Evolutionary conservation across 257 asterid genomes (phyloP).

Genomic region (Solanum stenotomum): DNA sequence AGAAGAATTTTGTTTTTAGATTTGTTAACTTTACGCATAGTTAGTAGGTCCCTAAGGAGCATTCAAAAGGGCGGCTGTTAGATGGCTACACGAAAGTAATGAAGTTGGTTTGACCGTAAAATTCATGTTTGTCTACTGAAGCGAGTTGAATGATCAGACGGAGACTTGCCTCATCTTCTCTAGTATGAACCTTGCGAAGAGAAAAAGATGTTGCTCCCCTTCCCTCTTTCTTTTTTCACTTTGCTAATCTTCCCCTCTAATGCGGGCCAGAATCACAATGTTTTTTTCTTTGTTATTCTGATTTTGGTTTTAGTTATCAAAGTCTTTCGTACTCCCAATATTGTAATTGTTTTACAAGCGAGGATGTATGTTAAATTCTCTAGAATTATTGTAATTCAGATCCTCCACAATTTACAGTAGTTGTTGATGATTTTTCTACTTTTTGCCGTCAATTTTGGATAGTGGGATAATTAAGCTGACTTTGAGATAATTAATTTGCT

Average conservation of each 20-base stretch:
- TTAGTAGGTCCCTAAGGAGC: background rate
- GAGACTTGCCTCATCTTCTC: background rate
- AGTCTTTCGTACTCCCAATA: background rate
- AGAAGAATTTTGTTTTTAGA: background rate
- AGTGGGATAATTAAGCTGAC: background rate
- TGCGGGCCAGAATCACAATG: too few relatives aligned
- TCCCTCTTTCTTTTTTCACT: too few relatives aligned
- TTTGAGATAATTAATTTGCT: background rate
- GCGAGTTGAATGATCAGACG: background rate
- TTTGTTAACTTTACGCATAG: background rate
- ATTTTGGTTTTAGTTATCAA: background rate
- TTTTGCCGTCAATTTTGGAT: background rate
- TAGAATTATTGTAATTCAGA: background rate
- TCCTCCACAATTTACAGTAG: background rate
- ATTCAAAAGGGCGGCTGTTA: background rate
- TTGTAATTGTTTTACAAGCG: background rate
- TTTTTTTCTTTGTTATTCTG: too few relatives aligned
- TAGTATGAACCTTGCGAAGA: background rate
- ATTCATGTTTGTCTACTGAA: background rate
- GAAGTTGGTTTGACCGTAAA: background rate
- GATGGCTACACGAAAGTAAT: background rate
- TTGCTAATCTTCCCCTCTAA: too few relatives aligned
- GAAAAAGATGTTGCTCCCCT: too few relatives aligned
- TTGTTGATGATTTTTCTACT: background rate
- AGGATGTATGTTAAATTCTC: background rate